A percentile compares a stretch with the other conserved stretches of the same genome.
Conservation (phyloP, 2,329 filamentous ascomycete species). For the Drechslerella dactyloides region DNA sequence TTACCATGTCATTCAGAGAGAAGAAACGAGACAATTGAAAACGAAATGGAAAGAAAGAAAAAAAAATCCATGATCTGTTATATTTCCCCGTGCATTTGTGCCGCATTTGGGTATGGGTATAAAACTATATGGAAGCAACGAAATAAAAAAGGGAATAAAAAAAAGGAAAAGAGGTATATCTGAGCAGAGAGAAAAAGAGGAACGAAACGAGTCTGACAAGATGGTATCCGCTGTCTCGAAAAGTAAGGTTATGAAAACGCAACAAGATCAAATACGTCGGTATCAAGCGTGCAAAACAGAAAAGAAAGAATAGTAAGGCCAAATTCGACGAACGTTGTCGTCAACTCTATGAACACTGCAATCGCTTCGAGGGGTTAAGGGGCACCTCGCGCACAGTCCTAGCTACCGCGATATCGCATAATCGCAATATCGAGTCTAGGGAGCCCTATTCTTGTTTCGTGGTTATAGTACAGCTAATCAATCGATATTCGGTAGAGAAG, state of each 20-base stretch:
- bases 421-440: slow-evolving; percentile 69
- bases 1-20: background rate
- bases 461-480: slow-evolving; percentile 21
- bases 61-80: slow-evolving; percentile 1
- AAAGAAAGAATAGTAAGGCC: slow-evolving; percentile 54
- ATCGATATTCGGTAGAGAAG: background rate
- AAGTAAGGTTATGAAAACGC: slow-evolving; percentile 53
- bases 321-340: slow-evolving; percentile 58
- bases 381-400: slow-evolving; percentile 53
- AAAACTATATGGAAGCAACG: slow-evolving; percentile 16
- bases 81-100: slow-evolving; percentile 13
- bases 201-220: slow-evolving; percentile 47
- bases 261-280: slow-evolving; percentile 53
- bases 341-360: slow-evolving; percentile 58
- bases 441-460: slow-evolving; percentile 67
- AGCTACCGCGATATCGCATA: slow-evolving; percentile 62
- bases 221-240: slow-evolving; percentile 51
- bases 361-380: slow-evolving; percentile 58
- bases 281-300: slow-evolving; percentile 54
- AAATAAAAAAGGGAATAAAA: slow-evolving; percentile 30
- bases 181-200: slow-evolving; percentile 53
- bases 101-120: slow-evolving; percentile 48
- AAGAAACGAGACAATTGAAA: background rate
- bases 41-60: background rate
- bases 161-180: slow-evolving; percentile 41